phyloP scores from a whole-genome alignment of 768 basidiomycete genomes.

The Rubroboletus satanas region DNA sequence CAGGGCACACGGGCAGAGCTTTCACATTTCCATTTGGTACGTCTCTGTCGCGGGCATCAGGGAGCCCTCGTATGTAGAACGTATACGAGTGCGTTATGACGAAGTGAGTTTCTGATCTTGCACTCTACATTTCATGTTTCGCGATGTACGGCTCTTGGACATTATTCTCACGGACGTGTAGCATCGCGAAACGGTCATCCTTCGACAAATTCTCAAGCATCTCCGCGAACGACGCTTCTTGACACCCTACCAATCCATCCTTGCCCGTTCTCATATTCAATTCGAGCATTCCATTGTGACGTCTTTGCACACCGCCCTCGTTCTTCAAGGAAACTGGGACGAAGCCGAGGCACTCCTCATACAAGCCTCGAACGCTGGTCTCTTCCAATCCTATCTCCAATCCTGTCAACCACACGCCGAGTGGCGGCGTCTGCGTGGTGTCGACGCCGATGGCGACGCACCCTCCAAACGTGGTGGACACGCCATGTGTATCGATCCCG shows the following conservation, averaged over 20 bases:
- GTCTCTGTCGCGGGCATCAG: slow-evolving; percentile 58
- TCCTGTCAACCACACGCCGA: slow-evolving; percentile 53
- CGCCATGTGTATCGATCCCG: slow-evolving; percentile 74
- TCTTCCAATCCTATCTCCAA: slow-evolving; percentile 59
- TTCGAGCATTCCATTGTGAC: slow-evolving; percentile 72
- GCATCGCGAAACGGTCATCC: slow-evolving; percentile 62
- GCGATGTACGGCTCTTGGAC: not conserved
- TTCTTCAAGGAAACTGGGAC: slow-evolving; percentile 63
- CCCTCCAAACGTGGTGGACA: slow-evolving; percentile 74
- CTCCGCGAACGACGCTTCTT: slow-evolving; percentile 72
- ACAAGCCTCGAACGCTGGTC: slow-evolving; percentile 46
- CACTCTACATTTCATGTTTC: not conserved
- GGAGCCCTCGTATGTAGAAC: slow-evolving; percentile 54
- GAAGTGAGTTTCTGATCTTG: slow-evolving; percentile 44
- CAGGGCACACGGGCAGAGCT: slow-evolving; percentile 69
- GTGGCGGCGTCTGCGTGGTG: slow-evolving; percentile 59
- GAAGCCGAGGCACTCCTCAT: slow-evolving; percentile 52
- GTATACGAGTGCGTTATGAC: slow-evolving; percentile 50
- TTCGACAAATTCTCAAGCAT: slow-evolving; percentile 54
- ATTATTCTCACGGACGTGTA: slow-evolving; percentile 24
- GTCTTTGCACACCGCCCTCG: slow-evolving; percentile 56
- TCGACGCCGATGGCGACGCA: slow-evolving; percentile 59
- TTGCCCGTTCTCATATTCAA: slow-evolving; percentile 18
- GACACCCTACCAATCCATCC: slow-evolving; percentile 45
- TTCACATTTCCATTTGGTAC: slow-evolving; percentile 80